Evolutionary conservation across 192 early-diverging fungal genomes (phyloP).

Genomic region (Linnemannia schmuckeri): DNA sequence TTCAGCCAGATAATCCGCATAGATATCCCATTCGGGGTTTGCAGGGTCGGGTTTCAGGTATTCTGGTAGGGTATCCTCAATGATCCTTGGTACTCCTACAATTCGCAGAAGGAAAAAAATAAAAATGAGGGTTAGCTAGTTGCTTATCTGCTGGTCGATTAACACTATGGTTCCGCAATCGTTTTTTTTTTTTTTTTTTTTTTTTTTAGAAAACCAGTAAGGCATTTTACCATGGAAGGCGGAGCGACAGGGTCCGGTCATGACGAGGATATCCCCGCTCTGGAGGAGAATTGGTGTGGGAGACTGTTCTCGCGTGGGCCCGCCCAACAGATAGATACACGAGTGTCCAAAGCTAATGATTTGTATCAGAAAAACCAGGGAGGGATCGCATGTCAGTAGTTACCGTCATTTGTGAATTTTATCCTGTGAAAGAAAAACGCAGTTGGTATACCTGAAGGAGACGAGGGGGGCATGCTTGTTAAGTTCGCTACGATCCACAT

Average conservation of each 20-base stretch:
- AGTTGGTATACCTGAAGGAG: constrained; percentile 71
- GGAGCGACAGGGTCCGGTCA: constrained; percentile 83
- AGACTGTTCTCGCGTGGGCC: constrained; percentile 71
- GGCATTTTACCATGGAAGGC: constrained; percentile 81
- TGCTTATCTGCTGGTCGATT: not conserved
- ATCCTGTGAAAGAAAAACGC: not conserved
- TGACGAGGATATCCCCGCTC: constrained; percentile 90
- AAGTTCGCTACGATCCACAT: constrained; percentile 93
- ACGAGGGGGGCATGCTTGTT: constrained; percentile 89
- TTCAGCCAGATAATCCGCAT: constrained; percentile 75
- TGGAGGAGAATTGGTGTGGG: constrained; percentile 82
- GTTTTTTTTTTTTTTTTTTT: rapidly evolving
- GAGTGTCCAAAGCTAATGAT: constrained; percentile 73
- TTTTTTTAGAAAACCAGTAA: too few relatives aligned
- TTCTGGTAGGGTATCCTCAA: constrained; percentile 77
- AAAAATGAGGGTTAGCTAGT: not conserved
- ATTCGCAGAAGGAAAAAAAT: not conserved
- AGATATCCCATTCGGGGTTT: constrained; percentile 74
- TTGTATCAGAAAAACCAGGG: not conserved
- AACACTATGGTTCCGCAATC: not conserved
- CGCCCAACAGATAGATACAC: constrained; percentile 89
- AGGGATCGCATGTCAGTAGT: not conserved
- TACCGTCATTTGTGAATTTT: too few relatives aligned
- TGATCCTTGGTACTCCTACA: constrained; percentile 81
- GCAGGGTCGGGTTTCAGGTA: constrained; percentile 64